A percentile compares a stretch with the other conserved stretches of the same genome.
Evolutionary conservation across 495 filamentous ascomycete species (phyloP).

Genomic region (Sphaerosporella brunnea): DNA sequence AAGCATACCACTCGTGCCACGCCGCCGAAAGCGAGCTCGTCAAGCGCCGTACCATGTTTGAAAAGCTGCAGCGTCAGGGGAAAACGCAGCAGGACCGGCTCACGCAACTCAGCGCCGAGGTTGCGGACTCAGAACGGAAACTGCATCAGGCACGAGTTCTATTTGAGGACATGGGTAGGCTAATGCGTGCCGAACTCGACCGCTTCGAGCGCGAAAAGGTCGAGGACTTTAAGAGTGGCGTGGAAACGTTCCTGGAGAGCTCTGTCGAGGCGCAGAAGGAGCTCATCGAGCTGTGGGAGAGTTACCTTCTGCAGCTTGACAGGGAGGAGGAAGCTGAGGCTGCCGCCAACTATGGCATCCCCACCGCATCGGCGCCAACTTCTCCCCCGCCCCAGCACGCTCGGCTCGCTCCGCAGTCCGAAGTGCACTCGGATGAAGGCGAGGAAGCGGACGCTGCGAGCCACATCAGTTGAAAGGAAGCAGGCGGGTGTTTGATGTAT

Average conservation of each 20-base stretch:
- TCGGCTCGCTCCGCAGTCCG: too few relatives aligned
- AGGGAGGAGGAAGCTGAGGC: constrained; percentile 73
- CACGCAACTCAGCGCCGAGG: constrained; percentile 78
- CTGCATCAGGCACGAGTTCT: constrained; percentile 77
- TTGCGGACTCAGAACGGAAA: constrained; percentile 77
- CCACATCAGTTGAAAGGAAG: too few relatives aligned
- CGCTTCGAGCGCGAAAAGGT: constrained; percentile 95
- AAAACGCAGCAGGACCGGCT: constrained; percentile 88
- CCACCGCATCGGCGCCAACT: background rate
- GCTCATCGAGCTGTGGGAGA: constrained; percentile 98
- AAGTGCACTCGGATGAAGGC: too few relatives aligned
- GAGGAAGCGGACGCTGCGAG: too few relatives aligned
- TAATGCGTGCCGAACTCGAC: constrained; percentile 82
- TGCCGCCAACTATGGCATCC: constrained; percentile 18
- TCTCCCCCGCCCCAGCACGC: too few relatives aligned
- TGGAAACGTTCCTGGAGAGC: constrained; percentile 92
- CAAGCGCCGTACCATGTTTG: constrained; percentile 69
- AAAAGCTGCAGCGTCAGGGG: constrained; percentile 82
- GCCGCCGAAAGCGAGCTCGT: constrained; percentile 68
- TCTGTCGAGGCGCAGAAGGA: constrained; percentile 97
- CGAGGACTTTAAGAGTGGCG: constrained; percentile 94
- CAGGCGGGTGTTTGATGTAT: too few relatives aligned
- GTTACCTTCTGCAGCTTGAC: constrained; percentile 86
- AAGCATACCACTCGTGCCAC: constrained; percentile 87
- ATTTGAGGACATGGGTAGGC: constrained; percentile 92